Evolutionary conservation across 78 protist species (phyloP), one percentile per base, ranked within the genome.

Genomic region (Dictyostelium capitatum): DNA sequence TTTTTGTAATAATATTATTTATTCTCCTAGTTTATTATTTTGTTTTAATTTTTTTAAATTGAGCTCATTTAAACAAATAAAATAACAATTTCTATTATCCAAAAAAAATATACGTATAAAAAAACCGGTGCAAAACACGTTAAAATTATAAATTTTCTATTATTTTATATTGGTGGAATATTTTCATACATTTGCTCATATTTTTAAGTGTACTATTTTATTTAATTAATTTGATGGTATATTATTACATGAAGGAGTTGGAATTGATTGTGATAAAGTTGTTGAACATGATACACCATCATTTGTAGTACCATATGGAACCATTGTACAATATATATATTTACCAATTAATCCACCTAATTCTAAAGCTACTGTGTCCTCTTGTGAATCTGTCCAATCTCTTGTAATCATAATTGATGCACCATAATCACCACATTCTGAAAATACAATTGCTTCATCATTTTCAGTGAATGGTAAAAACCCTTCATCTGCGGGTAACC

Each of bases 401-500:
- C 93, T 48, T 19, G 93, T 87, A 28, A 87, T 87, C 93, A 87
- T 87, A 11, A 87, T 74, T 1, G 73, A 50, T 1, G 81, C 79
- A 12, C 78, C 75, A 64, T 65, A 87, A 19, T 70, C 79, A 74
- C 93, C 93, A 64, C 93, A 87, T 32, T 87, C 93, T 30, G 84
- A 48, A 32, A 87, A 87, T n/a, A 87, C 84, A 2, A 65, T 74
- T 4, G 93, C 93, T 65, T 87, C 93, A 48, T 87, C 93, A 57
- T 87, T 87, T 56, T 87, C 93, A 10, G 93, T 87, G 79, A 87
- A 87, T 47, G 93, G 93, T 3, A 64, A 9, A 23, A 46, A 87
- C 9, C 93, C 93, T 30, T 87, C 93, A 25, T 74, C 84, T 19
- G 93, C 93, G 43, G 93, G 93, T 46, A 87, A 65, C 93, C 93